A percentile compares a stretch with the other conserved stretches of the same genome.
Conservation (phyloP, 176 grass and related monocot genomes). For the Oryza glumipatula region DNA sequence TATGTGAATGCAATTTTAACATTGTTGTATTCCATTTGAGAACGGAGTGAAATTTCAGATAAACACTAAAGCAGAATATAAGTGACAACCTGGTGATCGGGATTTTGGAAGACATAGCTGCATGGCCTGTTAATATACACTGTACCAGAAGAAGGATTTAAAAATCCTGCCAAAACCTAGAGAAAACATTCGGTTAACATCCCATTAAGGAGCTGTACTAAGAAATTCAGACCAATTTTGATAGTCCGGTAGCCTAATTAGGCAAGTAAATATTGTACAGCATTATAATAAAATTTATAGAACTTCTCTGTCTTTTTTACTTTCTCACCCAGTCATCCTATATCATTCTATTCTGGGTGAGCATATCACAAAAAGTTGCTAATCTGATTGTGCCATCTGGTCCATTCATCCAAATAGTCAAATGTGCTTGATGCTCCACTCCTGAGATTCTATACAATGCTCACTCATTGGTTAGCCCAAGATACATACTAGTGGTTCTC, state of each 20-base stretch:
- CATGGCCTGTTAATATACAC: conserved; percentile 64
- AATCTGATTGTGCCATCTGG: not conserved
- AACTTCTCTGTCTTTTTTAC: too few species aligned
- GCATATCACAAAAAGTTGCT: not conserved
- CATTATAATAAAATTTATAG: too few species aligned
- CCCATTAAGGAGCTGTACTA: not conserved
- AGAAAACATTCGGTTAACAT: conserved; percentile 35
- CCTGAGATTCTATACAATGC: not conserved
- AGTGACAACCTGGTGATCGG: conserved; percentile 83
- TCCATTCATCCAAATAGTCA: not conserved
- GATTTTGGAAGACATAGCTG: conserved; percentile 99
- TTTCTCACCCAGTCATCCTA: not conserved
- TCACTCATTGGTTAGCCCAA: not conserved
- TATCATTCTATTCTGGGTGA: not conserved
- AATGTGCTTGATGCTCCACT: not conserved
- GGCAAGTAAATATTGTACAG: not conserved
- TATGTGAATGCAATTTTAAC: not conserved
- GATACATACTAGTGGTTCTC: not conserved
- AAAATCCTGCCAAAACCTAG: conserved; percentile 85
- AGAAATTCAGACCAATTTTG: conserved; percentile 7
- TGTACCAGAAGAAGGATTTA: conserved; percentile 59
- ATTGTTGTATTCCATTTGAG: not conserved
- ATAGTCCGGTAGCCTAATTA: not conserved
- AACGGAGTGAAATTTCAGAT: not conserved
- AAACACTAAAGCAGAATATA: not conserved